phyloP scores from a whole-genome alignment of 2,329 filamentous ascomycete genomes.

The Lasiodiplodia theobromae region DNA sequence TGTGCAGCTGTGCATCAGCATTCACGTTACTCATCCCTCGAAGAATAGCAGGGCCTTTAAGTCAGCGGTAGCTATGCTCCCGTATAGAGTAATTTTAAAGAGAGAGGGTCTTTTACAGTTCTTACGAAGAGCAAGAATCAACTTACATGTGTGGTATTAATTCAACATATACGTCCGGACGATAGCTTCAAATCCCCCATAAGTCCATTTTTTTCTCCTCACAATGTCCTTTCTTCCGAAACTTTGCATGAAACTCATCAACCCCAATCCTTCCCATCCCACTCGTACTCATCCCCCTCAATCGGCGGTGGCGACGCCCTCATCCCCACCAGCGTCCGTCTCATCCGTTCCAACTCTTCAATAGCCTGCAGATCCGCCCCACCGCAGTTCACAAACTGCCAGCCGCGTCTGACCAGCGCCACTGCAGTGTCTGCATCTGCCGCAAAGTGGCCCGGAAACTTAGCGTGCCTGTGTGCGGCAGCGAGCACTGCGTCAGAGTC shows the following conservation, averaged over 20 bases:
- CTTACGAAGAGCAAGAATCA: no score
- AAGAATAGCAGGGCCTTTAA: no score
- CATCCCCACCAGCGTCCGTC: not conserved
- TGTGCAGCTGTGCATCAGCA: no score
- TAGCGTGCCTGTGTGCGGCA: constrained; percentile 11
- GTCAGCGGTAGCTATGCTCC: no score
- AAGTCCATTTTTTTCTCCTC: no score
- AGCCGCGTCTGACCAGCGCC: constrained; percentile 7
- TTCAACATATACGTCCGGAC: no score
- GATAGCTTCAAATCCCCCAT: no score
- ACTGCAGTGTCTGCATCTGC: constrained; percentile 4
- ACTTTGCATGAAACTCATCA: not conserved
- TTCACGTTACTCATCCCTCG: no score
- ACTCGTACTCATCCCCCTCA: constrained; percentile 15
- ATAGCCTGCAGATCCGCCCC: not conserved
- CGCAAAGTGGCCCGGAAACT: constrained; percentile 9
- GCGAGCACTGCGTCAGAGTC: not conserved
- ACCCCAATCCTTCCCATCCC: constrained; percentile 22
- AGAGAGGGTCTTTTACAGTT: no score
- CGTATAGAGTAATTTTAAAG: no score
- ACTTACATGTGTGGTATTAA: no score
- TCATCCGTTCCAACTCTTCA: constrained; percentile 11
- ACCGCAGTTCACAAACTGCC: constrained; percentile 22
- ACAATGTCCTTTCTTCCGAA: no score
- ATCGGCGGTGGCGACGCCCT: not conserved